Conservation (phyloP, 306 rosid genomes). For the Trifolium pratense region DNA sequence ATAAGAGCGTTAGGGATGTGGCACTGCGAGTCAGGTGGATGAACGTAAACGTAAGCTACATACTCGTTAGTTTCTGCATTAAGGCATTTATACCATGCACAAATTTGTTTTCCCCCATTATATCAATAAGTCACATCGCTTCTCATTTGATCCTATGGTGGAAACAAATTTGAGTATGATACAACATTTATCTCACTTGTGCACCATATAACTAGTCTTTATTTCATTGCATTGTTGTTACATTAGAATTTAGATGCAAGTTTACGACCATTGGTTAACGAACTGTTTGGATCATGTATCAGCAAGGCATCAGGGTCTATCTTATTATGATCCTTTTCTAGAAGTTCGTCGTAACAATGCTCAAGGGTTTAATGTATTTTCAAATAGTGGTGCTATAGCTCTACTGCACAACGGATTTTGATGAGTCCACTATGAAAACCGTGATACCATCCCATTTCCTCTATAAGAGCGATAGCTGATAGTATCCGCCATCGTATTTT, state of each 20-base stretch:
- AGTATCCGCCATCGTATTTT: neutral
- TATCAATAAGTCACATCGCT: no score
- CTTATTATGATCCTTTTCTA: constrained; percentile 21
- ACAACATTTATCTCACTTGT: no score
- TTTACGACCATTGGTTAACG: constrained; percentile 4
- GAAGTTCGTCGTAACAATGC: constrained; percentile 31
- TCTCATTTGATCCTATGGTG: no score
- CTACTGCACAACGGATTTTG: neutral
- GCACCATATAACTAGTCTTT: no score
- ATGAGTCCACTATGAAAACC: neutral
- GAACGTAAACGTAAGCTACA: constrained; percentile 83
- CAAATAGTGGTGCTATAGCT: neutral
- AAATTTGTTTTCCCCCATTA: no score
- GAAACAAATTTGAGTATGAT: no score
- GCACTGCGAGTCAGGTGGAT: constrained; percentile 98
- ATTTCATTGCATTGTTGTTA: neutral
- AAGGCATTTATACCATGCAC: constrained; percentile 5
- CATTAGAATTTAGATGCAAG: neutral
- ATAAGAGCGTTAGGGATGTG: constrained; percentile 89
- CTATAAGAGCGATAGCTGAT: neutral
- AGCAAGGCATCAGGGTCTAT: constrained; percentile 26
- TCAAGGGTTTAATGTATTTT: constrained; percentile 10
- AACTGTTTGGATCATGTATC: constrained; percentile 12
- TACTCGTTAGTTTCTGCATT: constrained; percentile 29
- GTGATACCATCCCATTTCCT: neutral